Conservation (phyloP, 2,329 filamentous ascomycete genomes). For the Bipolaris zeicola region DNA sequence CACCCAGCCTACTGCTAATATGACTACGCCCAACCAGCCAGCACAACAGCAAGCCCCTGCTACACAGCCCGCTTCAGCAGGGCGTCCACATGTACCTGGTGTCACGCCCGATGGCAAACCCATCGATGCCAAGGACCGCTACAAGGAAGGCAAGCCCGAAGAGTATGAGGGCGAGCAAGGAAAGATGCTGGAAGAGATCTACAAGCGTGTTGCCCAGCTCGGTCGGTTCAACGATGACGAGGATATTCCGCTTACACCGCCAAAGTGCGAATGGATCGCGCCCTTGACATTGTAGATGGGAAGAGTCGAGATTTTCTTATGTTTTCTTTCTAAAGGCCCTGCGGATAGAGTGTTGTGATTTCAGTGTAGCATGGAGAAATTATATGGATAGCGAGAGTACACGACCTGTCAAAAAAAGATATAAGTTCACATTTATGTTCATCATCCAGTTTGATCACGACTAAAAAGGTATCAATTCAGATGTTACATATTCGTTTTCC, state of each 20-base stretch:
- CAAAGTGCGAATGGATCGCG: constrained; percentile 68
- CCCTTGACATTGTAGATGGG: constrained; percentile 2
- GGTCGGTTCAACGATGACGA: constrained; percentile 72
- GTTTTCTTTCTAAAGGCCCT: background rate
- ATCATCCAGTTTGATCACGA: too few relatives aligned
- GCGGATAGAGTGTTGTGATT: too few relatives aligned
- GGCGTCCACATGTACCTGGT: constrained; percentile 13
- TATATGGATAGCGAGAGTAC: background rate
- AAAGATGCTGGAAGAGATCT: constrained; percentile 61
- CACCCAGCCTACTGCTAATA: constrained; percentile 32
- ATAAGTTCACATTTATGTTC: too few relatives aligned
- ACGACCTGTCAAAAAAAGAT: too few relatives aligned
- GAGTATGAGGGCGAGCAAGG: constrained; percentile 64
- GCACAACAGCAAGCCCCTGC: constrained; percentile 45
- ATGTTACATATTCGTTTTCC: background rate
- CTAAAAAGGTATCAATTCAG: too few relatives aligned
- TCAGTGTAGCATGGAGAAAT: too few relatives aligned
- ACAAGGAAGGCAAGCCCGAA: constrained; percentile 65
- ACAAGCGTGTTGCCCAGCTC: constrained; percentile 66
- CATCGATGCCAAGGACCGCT: constrained; percentile 49
- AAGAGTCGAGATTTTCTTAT: background rate
- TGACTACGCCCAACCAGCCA: constrained; percentile 33
- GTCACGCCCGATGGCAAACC: constrained; percentile 14
- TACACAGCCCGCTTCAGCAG: constrained; percentile 12
- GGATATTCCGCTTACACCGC: constrained; percentile 76